phyloP scores from a whole-genome alignment of 2,329 filamentous ascomycete species.

The Cercospora canescens region DNA sequence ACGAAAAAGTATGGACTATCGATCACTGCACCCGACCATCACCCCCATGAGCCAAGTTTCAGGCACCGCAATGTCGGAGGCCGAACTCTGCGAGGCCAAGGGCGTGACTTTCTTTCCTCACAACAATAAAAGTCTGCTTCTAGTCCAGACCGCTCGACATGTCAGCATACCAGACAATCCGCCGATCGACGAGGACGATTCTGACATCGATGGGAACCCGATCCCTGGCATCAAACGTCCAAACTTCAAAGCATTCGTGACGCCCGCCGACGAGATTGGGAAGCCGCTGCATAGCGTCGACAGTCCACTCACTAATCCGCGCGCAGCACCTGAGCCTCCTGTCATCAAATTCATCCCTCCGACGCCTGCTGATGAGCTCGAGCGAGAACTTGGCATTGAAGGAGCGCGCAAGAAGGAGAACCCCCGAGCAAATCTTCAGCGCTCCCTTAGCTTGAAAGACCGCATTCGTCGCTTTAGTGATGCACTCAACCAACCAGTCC shows the following conservation, averaged over 20 bases:
- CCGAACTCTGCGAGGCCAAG: slow-evolving; percentile 61
- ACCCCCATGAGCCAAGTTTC: slow-evolving; percentile 32
- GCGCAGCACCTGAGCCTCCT: slow-evolving; percentile 58
- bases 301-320: slow-evolving; percentile 60
- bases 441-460: slow-evolving; percentile 44
- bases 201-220: slow-evolving; percentile 4
- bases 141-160: slow-evolving; percentile 55
- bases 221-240: slow-evolving; percentile 8
- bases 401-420: neutral
- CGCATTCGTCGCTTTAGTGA: slow-evolving; percentile 49
- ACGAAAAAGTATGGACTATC: slow-evolving; percentile 27
- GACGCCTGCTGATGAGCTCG: slow-evolving; percentile 50
- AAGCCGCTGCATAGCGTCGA: slow-evolving; percentile 41
- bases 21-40: slow-evolving; percentile 24
- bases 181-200: slow-evolving; percentile 8
- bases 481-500: slow-evolving; percentile 43
- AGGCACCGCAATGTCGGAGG: slow-evolving; percentile 31
- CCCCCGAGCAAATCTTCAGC: slow-evolving; percentile 22
- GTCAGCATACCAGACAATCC: neutral
- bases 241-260: slow-evolving; percentile 21
- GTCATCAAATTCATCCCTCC: slow-evolving; percentile 57
- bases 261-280: slow-evolving; percentile 16
- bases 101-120: slow-evolving; percentile 63
- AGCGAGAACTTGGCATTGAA: slow-evolving; percentile 38
- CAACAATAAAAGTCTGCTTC: slow-evolving; percentile 62